Base-by-base conservation (phyloP, 2,329 filamentous ascomycete species). In the Calonectria hawksworthii region DNA sequence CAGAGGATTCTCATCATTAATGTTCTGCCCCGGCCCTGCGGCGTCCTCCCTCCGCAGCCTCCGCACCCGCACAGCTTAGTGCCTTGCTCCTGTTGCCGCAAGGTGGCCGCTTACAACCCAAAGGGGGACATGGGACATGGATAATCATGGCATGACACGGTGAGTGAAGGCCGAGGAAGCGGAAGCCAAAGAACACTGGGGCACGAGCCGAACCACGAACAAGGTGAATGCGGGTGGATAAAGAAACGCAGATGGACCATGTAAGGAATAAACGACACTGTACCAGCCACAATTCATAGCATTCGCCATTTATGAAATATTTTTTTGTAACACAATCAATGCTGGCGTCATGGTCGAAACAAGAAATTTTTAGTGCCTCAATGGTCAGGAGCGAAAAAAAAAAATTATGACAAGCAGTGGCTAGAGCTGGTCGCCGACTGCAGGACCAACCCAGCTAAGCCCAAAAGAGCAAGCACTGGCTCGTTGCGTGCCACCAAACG, bases 11-110 rank as follows among this genome's bases (percentile, higher is more conserved):
- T 41, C 54, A 63, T 32, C 41, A 32, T 51, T 36, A 34, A 56
- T 59, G 52, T 59, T 68, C 66, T 51, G 66, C 56, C 56, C 56
- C 56, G 56, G 56, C 32, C n/a, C n/a, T 61, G 56, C 56, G 56
- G 56, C 34, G 36, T 16, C 56, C 34, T 32, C 32, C 18, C 18
- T 23, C 13, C 32, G n/a, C 30, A n/a, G 21, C 30, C 30, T n/a
- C 30, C 54, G 14, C 30, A 26, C n/a, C 54, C 54, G 32, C n/a
- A 47, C 13, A 23, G 21, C n/a, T 47, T 47, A 23, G n/a, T 47
- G n/a, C 44, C 44, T 23, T 47, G 44, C 44, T 47, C 44, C 44
- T 23, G 11, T 47, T 47, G 44, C 44, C 44, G 44, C 44, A 30
- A 56, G 52, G 52, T 56, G 52, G 52, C 52, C 52, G 52, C 52